Conservation (phyloP, 805 yeast genomes). For the Wickerhamomyces canadensis region DNA sequence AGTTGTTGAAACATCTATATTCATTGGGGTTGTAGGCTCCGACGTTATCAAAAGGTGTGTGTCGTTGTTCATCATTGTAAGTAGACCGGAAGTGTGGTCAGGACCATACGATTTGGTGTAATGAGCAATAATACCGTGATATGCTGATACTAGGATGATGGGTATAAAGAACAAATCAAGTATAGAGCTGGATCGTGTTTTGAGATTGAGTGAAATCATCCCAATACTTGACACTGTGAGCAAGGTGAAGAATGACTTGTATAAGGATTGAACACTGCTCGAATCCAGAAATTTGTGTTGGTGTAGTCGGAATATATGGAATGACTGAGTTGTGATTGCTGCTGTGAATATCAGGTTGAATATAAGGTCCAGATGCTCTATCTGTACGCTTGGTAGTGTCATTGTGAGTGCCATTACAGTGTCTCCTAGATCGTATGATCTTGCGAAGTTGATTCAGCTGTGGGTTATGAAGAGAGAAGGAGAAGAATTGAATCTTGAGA, state of each 20-base stretch:
- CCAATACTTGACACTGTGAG: neutral
- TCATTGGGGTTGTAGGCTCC: neutral
- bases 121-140: neutral
- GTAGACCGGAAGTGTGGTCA: neutral
- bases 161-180: neutral
- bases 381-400: neutral
- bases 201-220: neutral
- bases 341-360: neutral
- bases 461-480: no score
- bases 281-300: conserved; percentile 1
- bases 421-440: no score
- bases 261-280: neutral
- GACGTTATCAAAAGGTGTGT: neutral
- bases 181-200: neutral
- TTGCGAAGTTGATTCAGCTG: no score
- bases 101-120: neutral
- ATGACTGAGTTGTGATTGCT: neutral
- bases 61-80: no score
- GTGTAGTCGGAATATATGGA: neutral
- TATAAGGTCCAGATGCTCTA: neutral
- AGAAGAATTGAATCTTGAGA: no score
- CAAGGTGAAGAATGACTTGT: neutral
- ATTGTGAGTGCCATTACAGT: no score
- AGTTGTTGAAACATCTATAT: neutral
- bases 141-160: neutral